These are phyloP conservation scores for Alternaria rosae DNA, from an alignment of 2,329 filamentous ascomycete genomes.

Conservation along the genomic window DNA sequence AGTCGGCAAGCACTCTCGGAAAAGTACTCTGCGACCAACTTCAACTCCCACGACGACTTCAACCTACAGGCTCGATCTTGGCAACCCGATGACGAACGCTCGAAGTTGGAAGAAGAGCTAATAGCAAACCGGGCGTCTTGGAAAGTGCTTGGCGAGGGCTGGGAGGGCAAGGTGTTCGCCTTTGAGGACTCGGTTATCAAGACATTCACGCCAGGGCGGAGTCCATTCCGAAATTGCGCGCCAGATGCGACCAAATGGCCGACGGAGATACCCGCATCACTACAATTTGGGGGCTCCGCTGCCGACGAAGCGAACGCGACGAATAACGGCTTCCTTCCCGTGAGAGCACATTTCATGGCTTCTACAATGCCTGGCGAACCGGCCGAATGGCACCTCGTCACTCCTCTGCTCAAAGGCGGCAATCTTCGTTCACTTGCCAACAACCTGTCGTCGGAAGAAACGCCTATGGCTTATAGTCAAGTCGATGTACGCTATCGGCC, in stretches of 20 bases:
- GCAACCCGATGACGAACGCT: conserved; percentile 13
- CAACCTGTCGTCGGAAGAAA: conserved; percentile 1
- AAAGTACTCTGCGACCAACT: conserved; percentile 32
- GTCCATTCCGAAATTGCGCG: conserved; percentile 38
- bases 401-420: conserved; percentile 25
- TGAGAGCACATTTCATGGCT: conserved; percentile 27
- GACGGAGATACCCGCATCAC: conserved; percentile 37
- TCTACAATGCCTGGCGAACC: conserved; percentile 8
- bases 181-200: conserved; percentile 36
- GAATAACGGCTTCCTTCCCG: conserved; percentile 23
- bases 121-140: conserved; percentile 28
- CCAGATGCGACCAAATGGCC: conserved; percentile 28
- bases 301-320: background rate
- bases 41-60: conserved; percentile 1
- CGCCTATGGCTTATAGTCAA: conserved; percentile 6
- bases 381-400: conserved; percentile 31
- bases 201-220: conserved; percentile 31
- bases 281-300: conserved; percentile 23
- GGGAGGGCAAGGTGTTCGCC: conserved; percentile 34
- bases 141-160: conserved; percentile 30
- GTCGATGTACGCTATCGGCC: conserved; percentile 41
- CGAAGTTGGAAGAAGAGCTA: conserved; percentile 23
- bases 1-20: conserved; percentile 27
- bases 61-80: conserved; percentile 1
- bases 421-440: conserved; percentile 20